Percentiles rank a stretch among this genome's conserved stretches.
phyloP scores from a whole-genome alignment of 306 rosid genomes.

The Lathyrus oleraceus region DNA sequence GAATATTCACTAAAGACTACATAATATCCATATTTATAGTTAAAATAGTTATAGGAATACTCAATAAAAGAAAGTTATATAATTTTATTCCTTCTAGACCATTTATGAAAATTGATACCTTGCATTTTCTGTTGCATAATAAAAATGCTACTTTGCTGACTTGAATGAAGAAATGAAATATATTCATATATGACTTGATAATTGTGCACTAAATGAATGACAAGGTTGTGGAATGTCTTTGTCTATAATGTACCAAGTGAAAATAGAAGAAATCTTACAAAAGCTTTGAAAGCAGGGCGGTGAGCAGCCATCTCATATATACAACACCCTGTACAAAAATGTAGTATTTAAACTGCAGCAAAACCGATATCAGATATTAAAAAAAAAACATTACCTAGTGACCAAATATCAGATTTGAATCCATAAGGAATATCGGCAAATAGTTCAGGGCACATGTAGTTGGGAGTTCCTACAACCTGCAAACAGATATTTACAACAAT shows the following conservation, averaged over 20 bases:
- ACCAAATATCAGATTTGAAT: conserved; percentile 97
- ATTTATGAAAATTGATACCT: not conserved
- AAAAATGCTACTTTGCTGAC: conserved; percentile 8
- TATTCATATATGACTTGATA: not conserved
- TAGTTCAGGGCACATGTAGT: conserved; percentile 97
- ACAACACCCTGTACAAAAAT: conserved; percentile 75
- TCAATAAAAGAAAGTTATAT: conserved; percentile 1
- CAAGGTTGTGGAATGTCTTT: conserved; percentile 3
- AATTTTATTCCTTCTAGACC: not conserved
- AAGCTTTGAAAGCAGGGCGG: conserved; percentile 97
- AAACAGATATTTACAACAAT: conserved; percentile 16
- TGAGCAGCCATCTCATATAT: conserved; percentile 95
- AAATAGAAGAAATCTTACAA: conserved; percentile 61
- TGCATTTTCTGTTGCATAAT: not conserved
- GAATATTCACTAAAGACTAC: conserved; percentile 6
- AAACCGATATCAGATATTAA: conserved; percentile 28
- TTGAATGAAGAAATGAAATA: conserved; percentile 19
- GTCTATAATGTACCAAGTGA: conserved; percentile 25
- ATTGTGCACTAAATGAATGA: conserved; percentile 15
- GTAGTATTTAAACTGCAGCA: conserved; percentile 36
- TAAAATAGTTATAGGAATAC: conserved; percentile 24
- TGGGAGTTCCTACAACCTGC: conserved; percentile 98
- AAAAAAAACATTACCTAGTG: conserved; percentile 59
- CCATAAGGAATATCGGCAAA: conserved; percentile 97
- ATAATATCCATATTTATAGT: not conserved